Evolutionary conservation across 306 rosid species (phyloP).

Genomic region (Begonia loranthoides): DNA sequence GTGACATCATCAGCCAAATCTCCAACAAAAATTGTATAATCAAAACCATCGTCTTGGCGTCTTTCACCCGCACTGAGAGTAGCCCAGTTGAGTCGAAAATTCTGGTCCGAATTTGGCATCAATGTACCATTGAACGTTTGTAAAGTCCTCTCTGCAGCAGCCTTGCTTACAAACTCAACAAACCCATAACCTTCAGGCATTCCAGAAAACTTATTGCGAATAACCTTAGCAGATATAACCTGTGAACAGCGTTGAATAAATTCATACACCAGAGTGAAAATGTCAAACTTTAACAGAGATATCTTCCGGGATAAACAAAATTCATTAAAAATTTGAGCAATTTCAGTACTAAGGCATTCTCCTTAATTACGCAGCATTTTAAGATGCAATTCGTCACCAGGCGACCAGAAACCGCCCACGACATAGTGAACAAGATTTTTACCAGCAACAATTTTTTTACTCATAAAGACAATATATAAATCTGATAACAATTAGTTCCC

Average conservation of each 20-base stretch:
- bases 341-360: too few species aligned
- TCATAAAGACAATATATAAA: too few species aligned
- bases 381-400: too few species aligned
- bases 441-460: too few species aligned
- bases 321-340: too few species aligned
- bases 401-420: too few species aligned
- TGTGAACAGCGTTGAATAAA: constrained; percentile 9
- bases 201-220: constrained; percentile 53
- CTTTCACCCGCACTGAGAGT: constrained; percentile 53
- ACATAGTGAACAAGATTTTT: too few species aligned
- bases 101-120: constrained; percentile 53
- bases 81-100: constrained; percentile 58
- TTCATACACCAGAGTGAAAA: too few species aligned
- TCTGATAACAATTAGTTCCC: too few species aligned
- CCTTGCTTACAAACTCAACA: constrained; percentile 44
- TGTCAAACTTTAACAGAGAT: too few species aligned
- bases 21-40: constrained; percentile 59
- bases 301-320: too few species aligned
- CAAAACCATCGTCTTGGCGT: constrained; percentile 47
- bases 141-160: constrained; percentile 42
- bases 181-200: constrained; percentile 59
- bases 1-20: constrained; percentile 62
- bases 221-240: constrained; percentile 44
- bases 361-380: too few species aligned
- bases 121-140: constrained; percentile 33